A percentile compares a stretch with the other conserved stretches of the same genome.
phyloP scores from a whole-genome alignment of 495 filamentous ascomycete genomes.

The Trichocladium uniseriatum region DNA sequence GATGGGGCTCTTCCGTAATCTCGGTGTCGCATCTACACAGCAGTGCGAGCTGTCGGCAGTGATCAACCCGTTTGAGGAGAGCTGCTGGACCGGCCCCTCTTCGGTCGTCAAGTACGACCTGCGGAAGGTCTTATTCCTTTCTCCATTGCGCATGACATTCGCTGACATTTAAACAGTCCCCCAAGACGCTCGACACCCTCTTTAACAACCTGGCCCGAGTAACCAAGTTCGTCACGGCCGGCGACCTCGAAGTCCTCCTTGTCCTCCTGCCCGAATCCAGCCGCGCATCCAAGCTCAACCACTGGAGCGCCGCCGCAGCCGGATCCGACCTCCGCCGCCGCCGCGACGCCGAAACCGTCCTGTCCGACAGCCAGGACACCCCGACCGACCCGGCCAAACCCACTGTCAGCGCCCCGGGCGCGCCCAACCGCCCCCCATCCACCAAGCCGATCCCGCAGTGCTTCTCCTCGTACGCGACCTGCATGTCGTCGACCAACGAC shows the following conservation, averaged over 20 bases:
- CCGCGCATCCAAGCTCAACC: conserved; percentile 25
- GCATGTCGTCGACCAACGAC: conserved; percentile 51
- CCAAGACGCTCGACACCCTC: conserved; percentile 22
- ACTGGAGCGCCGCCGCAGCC: conserved; percentile 25
- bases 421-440: no score
- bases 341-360: conserved; percentile 24
- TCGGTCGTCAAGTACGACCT: conserved; percentile 37
- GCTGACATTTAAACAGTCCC: conserved; percentile 18
- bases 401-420: no score
- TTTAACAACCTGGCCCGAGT: conserved; percentile 28
- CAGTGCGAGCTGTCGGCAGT: conserved; percentile 32
- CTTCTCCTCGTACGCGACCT: conserved; percentile 52
- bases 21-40: conserved; percentile 13
- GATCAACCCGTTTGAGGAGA: conserved; percentile 33
- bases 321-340: conserved; percentile 31
- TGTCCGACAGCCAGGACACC: conserved; percentile 16
- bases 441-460: conserved; percentile 45
- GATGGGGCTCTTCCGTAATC: conserved; percentile 22
- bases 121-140: conserved; percentile 25
- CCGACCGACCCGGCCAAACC: background rate
- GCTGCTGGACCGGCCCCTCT: conserved; percentile 39
- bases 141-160: background rate
- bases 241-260: conserved; percentile 40
- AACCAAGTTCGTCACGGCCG: conserved; percentile 22
- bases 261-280: conserved; percentile 35